These are phyloP conservation scores for Dactylorhiza incarnata DNA, from an alignment of 106 monocot genomes.

Conservation along the genomic window DNA sequence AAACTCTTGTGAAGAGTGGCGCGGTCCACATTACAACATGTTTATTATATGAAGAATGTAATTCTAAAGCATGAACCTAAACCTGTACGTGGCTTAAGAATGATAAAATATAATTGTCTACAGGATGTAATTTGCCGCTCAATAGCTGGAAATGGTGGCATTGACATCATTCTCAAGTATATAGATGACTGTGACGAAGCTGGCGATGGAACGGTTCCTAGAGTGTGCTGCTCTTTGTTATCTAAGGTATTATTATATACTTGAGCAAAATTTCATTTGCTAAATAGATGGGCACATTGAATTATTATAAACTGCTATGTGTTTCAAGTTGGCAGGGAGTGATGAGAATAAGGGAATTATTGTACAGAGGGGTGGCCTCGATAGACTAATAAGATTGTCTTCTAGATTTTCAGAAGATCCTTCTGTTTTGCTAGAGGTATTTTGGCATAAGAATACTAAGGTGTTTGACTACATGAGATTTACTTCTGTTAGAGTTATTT, in stretches of 20 bases:
- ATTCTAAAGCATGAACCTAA: background rate
- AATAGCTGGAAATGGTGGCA: slow-evolving; percentile 79
- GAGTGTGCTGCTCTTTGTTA: slow-evolving; percentile 80
- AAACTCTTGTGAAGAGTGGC: too few relatives aligned
- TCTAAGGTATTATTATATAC: slow-evolving; percentile 48
- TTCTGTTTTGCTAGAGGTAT: slow-evolving; percentile 84
- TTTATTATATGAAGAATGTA: background rate
- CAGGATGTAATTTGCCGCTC: slow-evolving; percentile 98
- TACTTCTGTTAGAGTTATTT: background rate
- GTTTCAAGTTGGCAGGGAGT: slow-evolving; percentile 78
- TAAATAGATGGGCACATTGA: slow-evolving; percentile 1
- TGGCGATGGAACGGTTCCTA: slow-evolving; percentile 39
- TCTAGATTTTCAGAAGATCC: slow-evolving; percentile 82
- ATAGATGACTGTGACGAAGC: slow-evolving; percentile 46
- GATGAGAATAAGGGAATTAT: slow-evolving; percentile 77
- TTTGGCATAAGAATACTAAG: background rate
- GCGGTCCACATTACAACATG: too few relatives aligned
- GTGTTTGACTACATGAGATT: background rate
- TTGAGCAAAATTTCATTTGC: background rate
- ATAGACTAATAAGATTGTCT: slow-evolving; percentile 58
- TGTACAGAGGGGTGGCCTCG: slow-evolving; percentile 72
- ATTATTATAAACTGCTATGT: slow-evolving; percentile 10
- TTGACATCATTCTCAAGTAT: slow-evolving; percentile 64
- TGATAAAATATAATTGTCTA: slow-evolving; percentile 7
- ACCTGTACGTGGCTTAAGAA: background rate